Base-by-base conservation (phyloP, 768 basidiomycete genomes). In the Xerocomus potaroensis region DNA sequence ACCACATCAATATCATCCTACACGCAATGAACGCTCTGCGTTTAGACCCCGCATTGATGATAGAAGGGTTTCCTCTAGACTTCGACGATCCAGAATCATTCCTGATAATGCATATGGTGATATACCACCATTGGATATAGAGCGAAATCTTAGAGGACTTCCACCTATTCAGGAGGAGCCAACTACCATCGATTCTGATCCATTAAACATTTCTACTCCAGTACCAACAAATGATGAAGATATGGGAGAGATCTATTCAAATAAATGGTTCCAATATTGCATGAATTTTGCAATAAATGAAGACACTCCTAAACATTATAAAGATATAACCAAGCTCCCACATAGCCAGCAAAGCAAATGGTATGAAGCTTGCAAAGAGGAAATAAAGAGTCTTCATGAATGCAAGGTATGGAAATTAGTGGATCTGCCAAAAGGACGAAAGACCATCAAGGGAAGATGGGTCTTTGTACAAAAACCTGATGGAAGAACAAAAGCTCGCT, bases 401-500 rank as follows among this genome's bases (percentile, higher is more conserved):
- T 16, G n/a, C 16, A 35, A 35, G 9, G 34, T 35, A 7, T 35
- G n/a, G 15, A 18, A 35, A 35, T 14, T 35, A n/a, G 18, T 35
- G 9, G 34, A 35, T 19, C 5, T 4, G 9, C 34, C 34, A 5
- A 19, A 8, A 3, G n/a, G 9, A 8, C 34, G n/a, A 4, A 18
- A 35, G 8, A 10, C n/a, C 5, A 35, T 35, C 5, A 19, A 19
- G 18, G n/a, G n/a, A 5, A 19, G 34, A 35, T 35, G 34, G 34
- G 34, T 35, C 18, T 34, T 16, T 34, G 33, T 4, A 16, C 6
- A 16, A 5, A 16, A 19, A 6, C 4, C 3, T 16, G 33, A 19
- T 16, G 33, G 16, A 16, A 7, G 16, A 3, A 65, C 58, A 54
- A 69, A 73, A 50, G 68, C 63, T 2, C 26, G 64, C 8, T 55